These are phyloP conservation scores for Sporothrix brasiliensis DNA, from an alignment of 2,329 filamentous ascomycete genomes.

Conservation along the genomic window DNA sequence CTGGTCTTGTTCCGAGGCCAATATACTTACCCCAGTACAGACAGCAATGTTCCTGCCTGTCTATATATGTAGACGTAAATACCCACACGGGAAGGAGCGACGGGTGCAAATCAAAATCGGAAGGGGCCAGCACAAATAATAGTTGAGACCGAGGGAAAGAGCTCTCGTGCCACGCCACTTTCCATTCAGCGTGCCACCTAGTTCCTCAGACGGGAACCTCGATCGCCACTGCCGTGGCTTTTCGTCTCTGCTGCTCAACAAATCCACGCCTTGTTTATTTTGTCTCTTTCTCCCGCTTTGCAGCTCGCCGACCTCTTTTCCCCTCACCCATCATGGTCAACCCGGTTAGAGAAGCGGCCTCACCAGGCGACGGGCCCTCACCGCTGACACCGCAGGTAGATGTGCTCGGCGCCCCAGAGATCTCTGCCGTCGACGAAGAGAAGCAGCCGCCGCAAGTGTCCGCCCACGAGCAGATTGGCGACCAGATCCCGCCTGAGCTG, in stretches of 20 bases:
- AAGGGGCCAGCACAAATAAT: background rate
- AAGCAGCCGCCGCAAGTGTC: slow-evolving; percentile 37
- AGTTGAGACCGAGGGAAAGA: background rate
- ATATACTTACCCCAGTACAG: background rate
- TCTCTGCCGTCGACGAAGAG: slow-evolving; percentile 38
- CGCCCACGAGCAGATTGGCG: slow-evolving; percentile 38
- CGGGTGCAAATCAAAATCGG: background rate
- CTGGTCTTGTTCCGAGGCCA: background rate
- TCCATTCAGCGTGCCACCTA: background rate
- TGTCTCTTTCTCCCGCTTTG: too few species aligned
- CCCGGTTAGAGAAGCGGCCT: background rate
- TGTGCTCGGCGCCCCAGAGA: slow-evolving; percentile 2
- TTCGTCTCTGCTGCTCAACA: background rate
- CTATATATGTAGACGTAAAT: slow-evolving; percentile 18
- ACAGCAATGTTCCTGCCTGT: background rate
- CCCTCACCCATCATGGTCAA: background rate
- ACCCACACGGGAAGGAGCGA: slow-evolving; percentile 23
- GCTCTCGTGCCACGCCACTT: slow-evolving; percentile 2
- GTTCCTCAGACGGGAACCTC: background rate
- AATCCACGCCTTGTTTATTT: background rate
- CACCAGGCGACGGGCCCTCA: background rate
- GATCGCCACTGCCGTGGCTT: background rate
- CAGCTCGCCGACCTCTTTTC: background rate
- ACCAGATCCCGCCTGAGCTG: slow-evolving; percentile 47
- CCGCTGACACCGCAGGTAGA: background rate